Evolutionary conservation across 805 yeast genomes (phyloP), one percentile per base, ranked within the genome.

Genomic region (Cyberlindnera petersonii): DNA sequence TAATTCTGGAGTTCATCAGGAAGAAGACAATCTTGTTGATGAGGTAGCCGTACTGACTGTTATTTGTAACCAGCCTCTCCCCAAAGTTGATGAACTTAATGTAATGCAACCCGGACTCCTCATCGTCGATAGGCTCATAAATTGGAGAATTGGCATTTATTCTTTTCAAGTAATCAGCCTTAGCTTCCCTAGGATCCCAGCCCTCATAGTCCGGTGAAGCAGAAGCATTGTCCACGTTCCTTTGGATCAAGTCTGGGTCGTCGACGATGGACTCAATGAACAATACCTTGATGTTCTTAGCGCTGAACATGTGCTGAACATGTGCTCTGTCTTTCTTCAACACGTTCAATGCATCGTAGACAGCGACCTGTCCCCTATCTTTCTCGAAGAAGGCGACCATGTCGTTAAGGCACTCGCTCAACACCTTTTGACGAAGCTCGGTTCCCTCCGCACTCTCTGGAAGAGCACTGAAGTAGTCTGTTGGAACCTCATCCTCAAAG

Each of bases 341-440:
- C 6, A 93, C 95, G 59, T 93, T 93, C 35, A 93, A 84, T 0
- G 98, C 98, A 62, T 93, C 99, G 61, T 86, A 93, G 17, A 93
- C 86, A 5, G 95, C 98, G 23, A 93, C 86, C 64, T 93, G 98
- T 9, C 98, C 98, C 54, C 77, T 77, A 46, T 81, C 86, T 21
- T 74, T 72, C 46, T 75, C 74, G 60, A 86, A 87, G 53, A 85
- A 88, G 18, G 68, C 65, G 39, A 74, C 57, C 59, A 91, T 79
- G 56, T 87, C 97, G 33, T 64, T 64, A 26, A 84, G 59, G 50
- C 94, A 86, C 27, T 75, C 72, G 32, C 74, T 67, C 29, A 82
- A 69, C 17, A 89, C 73, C 45, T 71, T 64, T 27, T 69, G 68
- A 35, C 95, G 75, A 35, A 79, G 64, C 33, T 63, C 66, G 14